Evolutionary conservation across 176 grass and related monocot species (phyloP), one percentile per base, ranked within the genome.

Genomic region (Musa troglodytarum): DNA sequence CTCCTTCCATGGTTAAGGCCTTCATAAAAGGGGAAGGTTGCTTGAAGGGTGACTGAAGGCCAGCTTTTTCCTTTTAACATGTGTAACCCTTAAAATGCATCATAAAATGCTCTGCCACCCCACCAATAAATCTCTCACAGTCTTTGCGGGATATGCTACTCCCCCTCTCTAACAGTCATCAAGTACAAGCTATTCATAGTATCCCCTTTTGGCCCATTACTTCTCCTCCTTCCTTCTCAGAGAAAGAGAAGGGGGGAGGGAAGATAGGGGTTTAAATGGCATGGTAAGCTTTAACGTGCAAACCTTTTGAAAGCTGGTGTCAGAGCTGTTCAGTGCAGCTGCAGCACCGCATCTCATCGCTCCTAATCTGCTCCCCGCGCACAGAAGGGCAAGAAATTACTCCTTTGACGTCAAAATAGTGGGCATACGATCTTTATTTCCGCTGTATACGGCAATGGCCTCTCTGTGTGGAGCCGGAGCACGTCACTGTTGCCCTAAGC

Each of bases 21-120:
- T 19, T 50, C 67, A 69, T 69, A 2, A 50, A 69, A 69, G 43
- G 67, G 34, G 67, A 50, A 50, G 67, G 67, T 69, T 50, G 29
- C 17, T 15, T 19, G 12, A 50, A 25, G 49, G 68, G 34, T 21
- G 68, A 34, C 43, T 49, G 20, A 50, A 52, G 1, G 8, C 17
- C 49, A 20, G 43, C 68, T 70, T 70, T 70, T 50, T 19, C 68
- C 17, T 70, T 70, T 70, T 11, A 70, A 50, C 68, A 70, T 70
- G 68, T 70, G 68, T 51, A 70, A 15, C 49, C 49, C 68, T 11
- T 50, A 50, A 70, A 70, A 49, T 70, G 68, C 68, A 70, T 50
- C 68, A 70, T 65, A 4, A 65, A 65, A 25, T 15, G 34, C 34
- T 43, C 34, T 43, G 34, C 34, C 34, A 43, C 34, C 34, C 34